Percentiles rank a stretch among this genome's conserved stretches.
These are phyloP conservation scores for Fusarium sp. DNA, from an alignment of 2,329 filamentous ascomycete genomes.

Conservation along the genomic window DNA sequence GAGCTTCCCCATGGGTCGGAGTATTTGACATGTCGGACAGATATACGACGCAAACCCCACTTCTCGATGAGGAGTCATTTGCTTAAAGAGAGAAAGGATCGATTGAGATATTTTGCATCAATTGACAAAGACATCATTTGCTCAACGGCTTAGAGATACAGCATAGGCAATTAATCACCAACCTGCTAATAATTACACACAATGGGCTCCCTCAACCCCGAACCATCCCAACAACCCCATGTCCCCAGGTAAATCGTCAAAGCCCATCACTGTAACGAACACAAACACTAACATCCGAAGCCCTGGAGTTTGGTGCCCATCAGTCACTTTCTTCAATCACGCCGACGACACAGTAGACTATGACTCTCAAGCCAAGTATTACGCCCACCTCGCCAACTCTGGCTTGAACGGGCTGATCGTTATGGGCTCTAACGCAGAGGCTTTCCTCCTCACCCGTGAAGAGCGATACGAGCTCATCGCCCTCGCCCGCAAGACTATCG, in stretches of 20 bases:
- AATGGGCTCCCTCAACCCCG: conserved; percentile 35
- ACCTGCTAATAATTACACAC: neutral
- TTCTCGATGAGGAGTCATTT: conserved; percentile 29
- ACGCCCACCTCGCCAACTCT: conserved; percentile 61
- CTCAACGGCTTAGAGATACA: neutral
- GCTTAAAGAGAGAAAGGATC: conserved; percentile 18
- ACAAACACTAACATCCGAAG: neutral
- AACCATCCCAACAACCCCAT: conserved; percentile 27
- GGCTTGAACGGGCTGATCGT: conserved; percentile 65
- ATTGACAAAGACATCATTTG: neutral
- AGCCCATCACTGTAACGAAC: neutral
- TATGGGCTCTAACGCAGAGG: conserved; percentile 67
- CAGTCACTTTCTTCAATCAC: conserved; percentile 67
- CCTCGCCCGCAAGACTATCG: conserved; percentile 78
- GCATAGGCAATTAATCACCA: neutral
- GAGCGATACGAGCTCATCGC: conserved; percentile 68
- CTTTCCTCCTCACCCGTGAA: conserved; percentile 69
- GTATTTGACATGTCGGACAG: conserved; percentile 8
- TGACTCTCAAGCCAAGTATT: conserved; percentile 63
- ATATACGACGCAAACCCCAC: conserved; percentile 35
- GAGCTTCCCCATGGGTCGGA: conserved; percentile 11
- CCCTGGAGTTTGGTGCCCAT: conserved; percentile 61
- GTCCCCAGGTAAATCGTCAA: conserved; percentile 45
- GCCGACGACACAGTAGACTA: conserved; percentile 62
- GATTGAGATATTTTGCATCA: conserved; percentile 6